Conservation (phyloP, 225 moss, liverwort and hornwort species). For the Straminergon stramineum region DNA sequence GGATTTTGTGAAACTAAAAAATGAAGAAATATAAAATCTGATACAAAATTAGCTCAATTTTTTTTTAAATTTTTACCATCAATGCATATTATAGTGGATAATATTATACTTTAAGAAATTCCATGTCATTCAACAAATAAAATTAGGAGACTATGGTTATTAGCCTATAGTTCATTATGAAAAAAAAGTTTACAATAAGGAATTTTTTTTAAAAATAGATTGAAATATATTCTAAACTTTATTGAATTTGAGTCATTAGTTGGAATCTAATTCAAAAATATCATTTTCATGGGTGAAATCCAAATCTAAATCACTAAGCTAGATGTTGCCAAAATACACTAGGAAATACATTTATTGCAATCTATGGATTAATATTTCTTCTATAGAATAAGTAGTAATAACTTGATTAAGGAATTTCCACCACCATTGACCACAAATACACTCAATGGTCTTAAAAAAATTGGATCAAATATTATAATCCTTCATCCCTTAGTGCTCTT, state of each 20-base stretch:
- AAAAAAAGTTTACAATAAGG: not conserved
- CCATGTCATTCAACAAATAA: not conserved
- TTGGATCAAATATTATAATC: not conserved
- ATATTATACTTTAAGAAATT: not conserved
- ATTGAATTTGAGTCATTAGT: not conserved
- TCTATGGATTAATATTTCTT: not conserved
- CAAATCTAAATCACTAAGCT: not conserved
- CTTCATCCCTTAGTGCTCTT: too few relatives aligned
- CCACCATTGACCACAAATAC: not conserved
- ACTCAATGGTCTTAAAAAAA: not conserved
- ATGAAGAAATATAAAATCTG: not conserved
- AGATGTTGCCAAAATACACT: not conserved
- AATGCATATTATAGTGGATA: too few relatives aligned
- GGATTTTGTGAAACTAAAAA: not conserved
- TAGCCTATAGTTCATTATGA: not conserved
- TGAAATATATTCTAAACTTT: not conserved
- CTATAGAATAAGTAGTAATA: not conserved
- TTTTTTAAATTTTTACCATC: not conserved
- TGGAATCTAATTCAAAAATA: not conserved
- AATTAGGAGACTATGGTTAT: not conserved
- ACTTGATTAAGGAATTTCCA: not conserved
- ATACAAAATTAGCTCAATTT: not conserved
- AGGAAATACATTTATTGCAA: not conserved
- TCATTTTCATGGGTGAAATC: not conserved
- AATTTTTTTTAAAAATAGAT: fast-evolving